Evolutionary conservation across 306 rosid species (phyloP), one percentile per base, ranked within the genome.

Genomic region (Quercus mongolica): DNA sequence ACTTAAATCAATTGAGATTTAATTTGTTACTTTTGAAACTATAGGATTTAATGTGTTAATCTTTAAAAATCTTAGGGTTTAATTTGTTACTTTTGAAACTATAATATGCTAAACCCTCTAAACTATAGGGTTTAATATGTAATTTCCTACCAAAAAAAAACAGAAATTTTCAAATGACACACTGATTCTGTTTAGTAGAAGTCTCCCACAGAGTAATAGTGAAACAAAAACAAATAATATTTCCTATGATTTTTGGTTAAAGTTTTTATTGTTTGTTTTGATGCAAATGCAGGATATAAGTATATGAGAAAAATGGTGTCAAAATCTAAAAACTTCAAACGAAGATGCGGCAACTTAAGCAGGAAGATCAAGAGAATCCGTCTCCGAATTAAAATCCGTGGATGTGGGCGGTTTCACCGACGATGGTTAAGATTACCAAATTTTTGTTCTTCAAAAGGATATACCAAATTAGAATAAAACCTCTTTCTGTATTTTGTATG

Each of bases 371-470:
- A 89, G 89, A 90, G 83, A 79, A 74, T 91, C 72, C 85, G 76
- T 49, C 86, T 80, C 69, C 86, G 88, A 69, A 86, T 93, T 59
- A 89, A 84, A 81, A 90, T 93, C 79, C 92, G 63, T 13, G 98
- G 97, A 77, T 88, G 93, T 69, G 84, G 90, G 69, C 90, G 85
- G 10, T 89, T 95, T 77, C 94, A 83, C 72, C 90, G 82, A 57
- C 83, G 90, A 77, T 95, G 98, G 97, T 78, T 91, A 77, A 89
- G 84, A 74, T 76, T 91, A 61, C 94, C 96, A 26, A 91, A 80
- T 82, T 88, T 90, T 85, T 74, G 92, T 70, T 84, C 90, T 76
- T 88, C 97, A 9, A 77, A 1, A 20, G 72, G 82, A 74, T 89
- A 95, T 70, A 74, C 79, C 68, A 91, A 83, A 88, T 52, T 95